phyloP scores from a whole-genome alignment of 805 yeast species.

The Sugiyamaella chiloensis region DNA sequence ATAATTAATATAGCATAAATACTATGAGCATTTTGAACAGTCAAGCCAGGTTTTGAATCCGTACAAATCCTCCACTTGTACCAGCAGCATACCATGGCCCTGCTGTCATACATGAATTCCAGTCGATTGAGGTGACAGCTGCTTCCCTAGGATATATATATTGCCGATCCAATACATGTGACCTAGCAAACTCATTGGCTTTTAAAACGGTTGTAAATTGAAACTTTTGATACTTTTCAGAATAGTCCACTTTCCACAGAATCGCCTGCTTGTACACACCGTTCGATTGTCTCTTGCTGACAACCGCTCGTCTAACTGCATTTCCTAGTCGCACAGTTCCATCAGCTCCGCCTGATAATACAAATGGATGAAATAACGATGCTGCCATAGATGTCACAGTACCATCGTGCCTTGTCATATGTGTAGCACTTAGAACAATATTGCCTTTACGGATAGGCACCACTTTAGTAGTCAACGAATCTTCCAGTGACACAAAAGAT shows the following conservation, averaged over 20 bases:
- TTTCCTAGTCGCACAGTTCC: conserved; percentile 46
- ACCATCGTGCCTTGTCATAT: conserved; percentile 41
- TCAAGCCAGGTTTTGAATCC: conserved; percentile 32
- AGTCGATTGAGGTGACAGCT: conserved; percentile 47
- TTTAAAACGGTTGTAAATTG: conserved; percentile 43
- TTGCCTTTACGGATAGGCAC: conserved; percentile 37
- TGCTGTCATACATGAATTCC: conserved; percentile 50
- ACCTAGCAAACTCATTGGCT: conserved; percentile 30
- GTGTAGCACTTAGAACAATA: conserved; percentile 28
- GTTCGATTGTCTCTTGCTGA: conserved; percentile 26
- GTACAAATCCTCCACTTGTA: conserved; percentile 47
- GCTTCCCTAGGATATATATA: conserved; percentile 48
- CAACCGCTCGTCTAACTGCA: conserved; percentile 33
- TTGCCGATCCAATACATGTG: conserved; percentile 26
- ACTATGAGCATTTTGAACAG: too few species aligned
- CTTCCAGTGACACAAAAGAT: conserved; percentile 43
- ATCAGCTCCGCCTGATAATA: conserved; percentile 48
- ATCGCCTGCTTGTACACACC: conserved; percentile 22
- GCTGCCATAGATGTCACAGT: conserved; percentile 40
- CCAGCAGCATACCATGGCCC: conserved; percentile 56
- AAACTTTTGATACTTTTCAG: conserved; percentile 37
- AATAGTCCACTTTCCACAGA: conserved; percentile 39
- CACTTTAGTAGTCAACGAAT: conserved; percentile 37
- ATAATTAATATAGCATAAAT: too few species aligned
- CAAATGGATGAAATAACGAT: conserved; percentile 46